Conservation (phyloP, 352 stramenopile species). For the Globisporangium spinosum region DNA sequence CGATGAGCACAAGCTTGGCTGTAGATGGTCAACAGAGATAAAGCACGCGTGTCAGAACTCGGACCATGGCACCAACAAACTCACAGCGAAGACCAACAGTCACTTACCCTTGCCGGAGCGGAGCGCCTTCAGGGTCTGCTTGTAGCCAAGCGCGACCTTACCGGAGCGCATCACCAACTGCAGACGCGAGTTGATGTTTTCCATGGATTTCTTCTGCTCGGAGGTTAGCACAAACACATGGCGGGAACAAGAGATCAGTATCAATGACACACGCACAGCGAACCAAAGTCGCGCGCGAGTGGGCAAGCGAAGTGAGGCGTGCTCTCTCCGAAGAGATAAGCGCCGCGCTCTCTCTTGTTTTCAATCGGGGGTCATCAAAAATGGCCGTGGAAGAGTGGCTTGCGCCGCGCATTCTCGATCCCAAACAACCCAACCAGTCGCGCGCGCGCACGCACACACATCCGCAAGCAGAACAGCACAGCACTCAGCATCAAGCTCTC, state of each 20-base stretch:
- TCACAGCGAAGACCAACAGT: too few relatives aligned
- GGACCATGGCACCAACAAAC: neutral
- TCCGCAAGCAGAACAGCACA: neutral
- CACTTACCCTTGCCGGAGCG: constrained; percentile 89
- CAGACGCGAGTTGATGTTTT: constrained; percentile 99
- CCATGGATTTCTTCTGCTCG: constrained; percentile 95
- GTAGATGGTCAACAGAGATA: constrained; percentile 1
- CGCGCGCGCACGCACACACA: too few relatives aligned
- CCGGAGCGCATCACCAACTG: constrained; percentile 99
- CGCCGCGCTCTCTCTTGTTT: constrained; percentile 12
- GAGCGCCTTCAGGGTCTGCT: constrained; percentile 96
- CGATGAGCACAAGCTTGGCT: constrained; percentile 97
- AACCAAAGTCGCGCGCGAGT: too few relatives aligned
- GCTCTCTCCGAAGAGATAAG: neutral
- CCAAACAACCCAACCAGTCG: neutral
- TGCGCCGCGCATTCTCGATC: neutral
- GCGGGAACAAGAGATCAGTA: constrained; percentile 22
- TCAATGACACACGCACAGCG: constrained; percentile 19
- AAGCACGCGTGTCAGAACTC: neutral
- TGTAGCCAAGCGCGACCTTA: constrained; percentile 99
- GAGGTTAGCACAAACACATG: neutral
- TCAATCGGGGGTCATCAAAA: constrained; percentile 7
- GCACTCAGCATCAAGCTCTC: too few relatives aligned
- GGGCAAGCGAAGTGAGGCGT: too few relatives aligned
- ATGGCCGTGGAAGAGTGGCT: constrained; percentile 21